phyloP scores from a whole-genome alignment of 2,329 filamentous ascomycete genomes.

The Botrytis tulipae region DNA sequence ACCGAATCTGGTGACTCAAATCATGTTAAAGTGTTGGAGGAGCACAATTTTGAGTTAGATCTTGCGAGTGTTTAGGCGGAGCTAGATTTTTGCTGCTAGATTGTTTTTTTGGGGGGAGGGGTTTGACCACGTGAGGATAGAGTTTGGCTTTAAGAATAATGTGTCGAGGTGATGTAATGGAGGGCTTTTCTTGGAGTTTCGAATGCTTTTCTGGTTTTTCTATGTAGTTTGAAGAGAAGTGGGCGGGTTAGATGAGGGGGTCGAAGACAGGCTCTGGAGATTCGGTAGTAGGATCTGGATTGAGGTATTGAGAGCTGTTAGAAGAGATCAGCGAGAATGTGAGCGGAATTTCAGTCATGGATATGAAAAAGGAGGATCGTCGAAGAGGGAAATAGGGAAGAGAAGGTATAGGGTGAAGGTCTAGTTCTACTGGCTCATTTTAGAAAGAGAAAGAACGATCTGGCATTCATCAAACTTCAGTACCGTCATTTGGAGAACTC shows the following conservation, averaged over 20 bases:
- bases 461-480: no score
- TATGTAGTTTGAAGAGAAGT: not conserved
- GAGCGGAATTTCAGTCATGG: not conserved
- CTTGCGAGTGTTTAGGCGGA: accelerated
- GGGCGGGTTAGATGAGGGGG: no score
- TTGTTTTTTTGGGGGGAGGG: no score
- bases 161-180: no score
- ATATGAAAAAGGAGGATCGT: not conserved
- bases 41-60: not conserved
- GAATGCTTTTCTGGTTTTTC: not conserved
- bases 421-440: not conserved
- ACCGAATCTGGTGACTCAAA: not conserved
- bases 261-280: accelerated
- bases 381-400: accelerated
- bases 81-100: not conserved
- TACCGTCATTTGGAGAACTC: not conserved
- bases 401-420: not conserved
- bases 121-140: not conserved
- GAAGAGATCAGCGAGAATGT: not conserved
- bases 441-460: not conserved
- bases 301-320: not conserved
- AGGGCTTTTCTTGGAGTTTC: accelerated
- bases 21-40: accelerated
- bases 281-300: not conserved
- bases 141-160: not conserved